Conservation (phyloP, 805 yeast species). For the Clavispora asparagi region DNA sequence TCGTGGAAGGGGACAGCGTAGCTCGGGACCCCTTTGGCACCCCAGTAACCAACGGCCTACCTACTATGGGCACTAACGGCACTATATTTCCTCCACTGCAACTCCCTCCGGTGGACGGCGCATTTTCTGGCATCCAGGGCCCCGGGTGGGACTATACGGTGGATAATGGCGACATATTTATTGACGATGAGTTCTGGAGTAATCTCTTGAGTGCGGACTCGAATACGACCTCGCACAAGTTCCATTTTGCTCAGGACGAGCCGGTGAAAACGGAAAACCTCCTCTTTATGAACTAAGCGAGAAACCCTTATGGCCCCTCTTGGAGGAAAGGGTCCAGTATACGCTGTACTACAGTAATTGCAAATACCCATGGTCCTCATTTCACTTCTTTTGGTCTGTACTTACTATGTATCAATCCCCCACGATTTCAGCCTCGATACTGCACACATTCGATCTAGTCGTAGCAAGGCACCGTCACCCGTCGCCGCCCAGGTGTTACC, state of each 20-base stretch:
- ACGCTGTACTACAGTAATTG: no score
- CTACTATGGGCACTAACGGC: neutral
- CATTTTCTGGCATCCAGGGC: neutral
- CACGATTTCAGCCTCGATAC: neutral
- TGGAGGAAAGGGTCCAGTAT: no score
- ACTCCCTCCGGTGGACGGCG: neutral
- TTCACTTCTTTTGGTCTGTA: neutral
- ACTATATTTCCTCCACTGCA: neutral
- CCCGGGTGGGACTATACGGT: conserved; percentile 21
- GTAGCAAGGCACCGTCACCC: no score
- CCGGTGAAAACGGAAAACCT: conserved; percentile 10
- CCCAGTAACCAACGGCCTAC: neutral
- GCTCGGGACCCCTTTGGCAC: neutral
- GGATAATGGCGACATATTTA: conserved; percentile 42
- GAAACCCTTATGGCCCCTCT: neutral
- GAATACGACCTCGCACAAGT: conserved; percentile 28
- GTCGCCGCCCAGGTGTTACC: no score
- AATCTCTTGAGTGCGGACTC: conserved; percentile 41
- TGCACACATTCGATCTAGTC: neutral
- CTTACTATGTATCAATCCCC: neutral
- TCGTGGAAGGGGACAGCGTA: neutral
- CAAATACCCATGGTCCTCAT: neutral
- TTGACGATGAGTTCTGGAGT: conserved; percentile 71
- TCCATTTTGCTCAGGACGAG: conserved; percentile 26
- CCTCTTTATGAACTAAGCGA: conserved; percentile 1